A percentile compares a stretch with the other conserved stretches of the same genome.
These are phyloP conservation scores for Verticillium dahliae DNA, from an alignment of 2,329 filamentous ascomycete species.

Conservation along the genomic window DNA sequence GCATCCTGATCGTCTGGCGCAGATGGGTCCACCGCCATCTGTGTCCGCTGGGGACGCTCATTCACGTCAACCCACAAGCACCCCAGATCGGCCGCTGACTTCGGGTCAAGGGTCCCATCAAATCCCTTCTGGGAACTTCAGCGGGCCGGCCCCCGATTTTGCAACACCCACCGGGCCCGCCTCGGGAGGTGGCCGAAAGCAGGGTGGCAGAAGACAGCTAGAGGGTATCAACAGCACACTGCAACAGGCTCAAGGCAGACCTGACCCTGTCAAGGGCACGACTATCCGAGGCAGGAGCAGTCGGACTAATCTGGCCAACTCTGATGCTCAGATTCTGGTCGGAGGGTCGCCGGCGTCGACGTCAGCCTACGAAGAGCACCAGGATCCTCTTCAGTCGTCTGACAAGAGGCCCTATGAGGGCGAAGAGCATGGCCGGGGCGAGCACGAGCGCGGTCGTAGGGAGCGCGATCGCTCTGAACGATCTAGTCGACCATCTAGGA, in stretches of 20 bases:
- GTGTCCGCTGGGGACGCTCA: conserved; percentile 21
- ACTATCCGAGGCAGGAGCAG: conserved; percentile 27
- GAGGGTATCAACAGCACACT: conserved; percentile 54
- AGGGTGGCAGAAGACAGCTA: conserved; percentile 45
- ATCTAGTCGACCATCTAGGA: conserved; percentile 27
- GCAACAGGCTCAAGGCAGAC: conserved; percentile 36
- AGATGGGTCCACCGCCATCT: conserved; percentile 34
- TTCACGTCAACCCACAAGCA: conserved; percentile 20
- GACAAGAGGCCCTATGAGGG: conserved; percentile 24
- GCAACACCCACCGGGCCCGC: conserved; percentile 25
- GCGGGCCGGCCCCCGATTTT: conserved; percentile 7
- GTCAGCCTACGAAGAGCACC: conserved; percentile 37
- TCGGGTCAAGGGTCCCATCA: not conserved
- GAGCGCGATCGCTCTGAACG: conserved; percentile 32
- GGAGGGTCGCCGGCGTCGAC: conserved; percentile 45
- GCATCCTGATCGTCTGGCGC: conserved; percentile 44
- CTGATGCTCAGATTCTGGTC: conserved; percentile 50
- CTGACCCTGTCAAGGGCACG: conserved; percentile 25
- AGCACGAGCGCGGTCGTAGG: conserved; percentile 36
- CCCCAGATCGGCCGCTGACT: conserved; percentile 21
- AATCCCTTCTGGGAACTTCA: not conserved
- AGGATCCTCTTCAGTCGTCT: conserved; percentile 33
- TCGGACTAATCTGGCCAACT: conserved; percentile 40
- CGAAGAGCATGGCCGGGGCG: conserved; percentile 29
- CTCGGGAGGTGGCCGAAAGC: conserved; percentile 21